Conservation (phyloP, 2,329 filamentous ascomycete genomes). For the Bertia moriformis region DNA sequence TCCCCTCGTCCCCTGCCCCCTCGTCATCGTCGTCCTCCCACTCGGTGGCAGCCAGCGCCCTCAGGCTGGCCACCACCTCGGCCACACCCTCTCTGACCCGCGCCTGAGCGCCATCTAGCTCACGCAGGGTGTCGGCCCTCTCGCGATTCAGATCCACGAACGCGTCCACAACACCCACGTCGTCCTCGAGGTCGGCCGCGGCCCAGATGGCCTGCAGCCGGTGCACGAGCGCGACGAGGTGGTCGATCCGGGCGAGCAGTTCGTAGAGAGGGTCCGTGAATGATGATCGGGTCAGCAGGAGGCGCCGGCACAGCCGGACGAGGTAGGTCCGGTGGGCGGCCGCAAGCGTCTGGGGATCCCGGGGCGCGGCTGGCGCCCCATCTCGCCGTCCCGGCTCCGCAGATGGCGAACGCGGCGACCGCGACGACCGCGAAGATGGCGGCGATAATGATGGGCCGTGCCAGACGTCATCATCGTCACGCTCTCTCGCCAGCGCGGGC, state of each 20-base stretch:
- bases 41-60: slow-evolving; percentile 44
- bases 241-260: slow-evolving; percentile 63
- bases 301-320: slow-evolving; percentile 44
- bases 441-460: slow-evolving; percentile 12
- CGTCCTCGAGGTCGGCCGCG: slow-evolving; percentile 65
- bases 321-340: slow-evolving; percentile 69
- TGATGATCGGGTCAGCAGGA: slow-evolving; percentile 47
- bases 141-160: slow-evolving; percentile 60
- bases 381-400: slow-evolving; percentile 5
- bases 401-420: slow-evolving; percentile 2
- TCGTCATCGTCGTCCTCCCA: slow-evolving; percentile 16
- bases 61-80: slow-evolving; percentile 36
- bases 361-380: slow-evolving; percentile 20
- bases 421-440: slow-evolving; percentile 5
- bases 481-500: slow-evolving; percentile 19
- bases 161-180: slow-evolving; percentile 68
- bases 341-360: slow-evolving; percentile 75
- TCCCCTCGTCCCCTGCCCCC: slow-evolving; percentile 13
- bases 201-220: slow-evolving; percentile 66
- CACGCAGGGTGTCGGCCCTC: slow-evolving; percentile 50
- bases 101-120: slow-evolving; percentile 48
- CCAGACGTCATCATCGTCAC: slow-evolving; percentile 26
- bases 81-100: slow-evolving; percentile 55
- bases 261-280: slow-evolving; percentile 54
- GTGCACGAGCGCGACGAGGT: slow-evolving; percentile 61